A percentile compares a stretch with the other conserved stretches of the same genome.
These are phyloP conservation scores for Didymella glomerata DNA, from an alignment of 2,329 filamentous ascomycete species.

Conservation along the genomic window DNA sequence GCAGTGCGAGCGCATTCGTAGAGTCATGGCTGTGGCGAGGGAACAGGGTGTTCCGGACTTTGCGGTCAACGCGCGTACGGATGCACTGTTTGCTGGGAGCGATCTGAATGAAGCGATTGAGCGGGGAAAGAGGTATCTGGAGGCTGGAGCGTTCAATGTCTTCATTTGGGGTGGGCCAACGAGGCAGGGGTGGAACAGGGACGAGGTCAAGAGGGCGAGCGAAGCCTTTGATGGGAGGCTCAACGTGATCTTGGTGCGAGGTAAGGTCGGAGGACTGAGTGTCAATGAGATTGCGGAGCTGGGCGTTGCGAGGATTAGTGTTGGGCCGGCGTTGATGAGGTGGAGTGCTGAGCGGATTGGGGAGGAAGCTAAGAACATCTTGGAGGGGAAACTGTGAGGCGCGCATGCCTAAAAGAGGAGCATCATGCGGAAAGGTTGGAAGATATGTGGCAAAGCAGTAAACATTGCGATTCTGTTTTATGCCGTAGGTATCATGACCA, in stretches of 20 bases:
- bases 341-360: slow-evolving; percentile 23
- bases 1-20: slow-evolving; percentile 59
- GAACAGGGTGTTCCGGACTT: slow-evolving; percentile 57
- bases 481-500: slow-evolving; percentile 13
- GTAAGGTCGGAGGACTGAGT: slow-evolving; percentile 30
- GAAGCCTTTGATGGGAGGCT: slow-evolving; percentile 38
- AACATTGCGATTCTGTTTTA: slow-evolving; percentile 11
- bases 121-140: slow-evolving; percentile 65
- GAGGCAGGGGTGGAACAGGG: slow-evolving; percentile 43
- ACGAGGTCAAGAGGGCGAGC: slow-evolving; percentile 31
- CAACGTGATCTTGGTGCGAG: slow-evolving; percentile 39
- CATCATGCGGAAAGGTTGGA: neutral
- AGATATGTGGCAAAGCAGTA: neutral
- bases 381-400: slow-evolving; percentile 10
- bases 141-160: slow-evolving; percentile 65
- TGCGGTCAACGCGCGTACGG: slow-evolving; percentile 63
- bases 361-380: slow-evolving; percentile 32
- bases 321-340: slow-evolving; percentile 43
- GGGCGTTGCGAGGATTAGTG: slow-evolving; percentile 44
- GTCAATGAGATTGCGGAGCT: slow-evolving; percentile 40
- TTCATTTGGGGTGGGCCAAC: slow-evolving; percentile 67
- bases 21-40: slow-evolving; percentile 55
- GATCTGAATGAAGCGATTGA: slow-evolving; percentile 60
- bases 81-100: slow-evolving; percentile 58
- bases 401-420: neutral